A percentile compares a stretch with the other conserved stretches of the same genome.
These are phyloP conservation scores for Sclerotinia nivalis DNA, from an alignment of 2,329 filamentous ascomycete species.

Conservation along the genomic window DNA sequence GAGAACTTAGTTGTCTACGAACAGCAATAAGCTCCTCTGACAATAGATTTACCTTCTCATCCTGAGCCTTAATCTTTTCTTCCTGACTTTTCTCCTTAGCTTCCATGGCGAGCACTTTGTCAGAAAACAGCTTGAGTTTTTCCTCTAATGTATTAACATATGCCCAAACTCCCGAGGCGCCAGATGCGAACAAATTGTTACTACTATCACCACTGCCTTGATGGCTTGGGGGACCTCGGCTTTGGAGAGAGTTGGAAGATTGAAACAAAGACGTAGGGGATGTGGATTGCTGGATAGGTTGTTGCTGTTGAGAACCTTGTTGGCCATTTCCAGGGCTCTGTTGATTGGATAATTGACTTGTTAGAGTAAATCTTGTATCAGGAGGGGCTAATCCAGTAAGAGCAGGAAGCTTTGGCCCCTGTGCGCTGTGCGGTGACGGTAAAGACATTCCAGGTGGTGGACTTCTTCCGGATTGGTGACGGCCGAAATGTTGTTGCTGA, in stretches of 20 bases:
- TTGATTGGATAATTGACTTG: conserved; percentile 36
- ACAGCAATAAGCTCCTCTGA: conserved; percentile 37
- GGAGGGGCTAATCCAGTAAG: conserved; percentile 40
- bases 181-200: conserved; percentile 65
- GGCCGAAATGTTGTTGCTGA: conserved; percentile 63
- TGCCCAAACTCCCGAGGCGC: conserved; percentile 65
- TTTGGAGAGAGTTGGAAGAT: conserved; percentile 49
- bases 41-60: conserved; percentile 37
- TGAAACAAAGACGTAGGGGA: conserved; percentile 40
- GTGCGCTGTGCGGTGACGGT: conserved; percentile 37
- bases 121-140: conserved; percentile 50
- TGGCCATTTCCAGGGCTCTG: conserved; percentile 30
- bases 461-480: conserved; percentile 58
- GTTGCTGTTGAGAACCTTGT: conserved; percentile 30
- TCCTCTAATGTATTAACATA: conserved; percentile 73
- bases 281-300: conserved; percentile 29
- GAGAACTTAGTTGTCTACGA: conserved; percentile 34
- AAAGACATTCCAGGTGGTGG: conserved; percentile 42
- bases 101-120: conserved; percentile 48
- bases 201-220: conserved; percentile 54
- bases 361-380: conserved; percentile 40
- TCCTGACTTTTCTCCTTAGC: conserved; percentile 36
- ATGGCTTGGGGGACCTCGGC: conserved; percentile 29
- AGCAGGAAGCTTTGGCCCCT: conserved; percentile 40
- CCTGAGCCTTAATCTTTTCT: conserved; percentile 31